phyloP scores from a whole-genome alignment of 805 yeast species.

The Tetrapisispora nanseiensis region DNA sequence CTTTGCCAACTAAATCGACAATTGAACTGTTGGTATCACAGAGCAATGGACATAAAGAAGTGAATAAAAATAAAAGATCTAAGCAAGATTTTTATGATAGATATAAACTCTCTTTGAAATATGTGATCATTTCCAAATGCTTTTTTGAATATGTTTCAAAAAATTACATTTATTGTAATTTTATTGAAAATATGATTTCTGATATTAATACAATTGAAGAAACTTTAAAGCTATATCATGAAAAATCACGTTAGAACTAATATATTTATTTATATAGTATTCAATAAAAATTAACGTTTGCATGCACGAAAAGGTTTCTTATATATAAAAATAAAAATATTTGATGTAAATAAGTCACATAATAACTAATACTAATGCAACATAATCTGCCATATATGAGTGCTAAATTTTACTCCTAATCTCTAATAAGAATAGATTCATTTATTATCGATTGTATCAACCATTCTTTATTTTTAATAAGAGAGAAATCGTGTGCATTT shows the following conservation, averaged over 20 bases:
- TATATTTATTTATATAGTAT: background rate
- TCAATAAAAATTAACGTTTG: background rate
- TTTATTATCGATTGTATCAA: slow-evolving; percentile 26
- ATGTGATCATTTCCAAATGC: slow-evolving; percentile 21
- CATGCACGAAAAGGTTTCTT: background rate
- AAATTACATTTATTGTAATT: slow-evolving; percentile 20
- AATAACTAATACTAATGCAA: background rate
- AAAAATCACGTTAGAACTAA: background rate
- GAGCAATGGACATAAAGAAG: background rate
- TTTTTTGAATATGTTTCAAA: slow-evolving; percentile 18
- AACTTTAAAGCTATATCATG: background rate
- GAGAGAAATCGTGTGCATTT: slow-evolving; percentile 4
- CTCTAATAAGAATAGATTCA: slow-evolving; percentile 7
- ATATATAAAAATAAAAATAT: background rate
- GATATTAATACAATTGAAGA: slow-evolving; percentile 17
- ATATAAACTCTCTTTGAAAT: slow-evolving; percentile 24
- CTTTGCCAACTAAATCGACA: slow-evolving; percentile 8
- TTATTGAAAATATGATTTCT: slow-evolving; percentile 19
- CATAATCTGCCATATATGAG: background rate
- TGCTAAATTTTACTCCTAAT: slow-evolving; percentile 5
- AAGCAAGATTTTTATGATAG: slow-evolving; percentile 23
- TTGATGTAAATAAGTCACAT: background rate
- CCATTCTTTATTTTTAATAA: slow-evolving; percentile 27
- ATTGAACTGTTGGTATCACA: slow-evolving; percentile 6
- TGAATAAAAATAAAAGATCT: background rate